Evolutionary conservation across 441 rosid species (phyloP).

Genomic region (Rhodomyrtus psidioides): DNA sequence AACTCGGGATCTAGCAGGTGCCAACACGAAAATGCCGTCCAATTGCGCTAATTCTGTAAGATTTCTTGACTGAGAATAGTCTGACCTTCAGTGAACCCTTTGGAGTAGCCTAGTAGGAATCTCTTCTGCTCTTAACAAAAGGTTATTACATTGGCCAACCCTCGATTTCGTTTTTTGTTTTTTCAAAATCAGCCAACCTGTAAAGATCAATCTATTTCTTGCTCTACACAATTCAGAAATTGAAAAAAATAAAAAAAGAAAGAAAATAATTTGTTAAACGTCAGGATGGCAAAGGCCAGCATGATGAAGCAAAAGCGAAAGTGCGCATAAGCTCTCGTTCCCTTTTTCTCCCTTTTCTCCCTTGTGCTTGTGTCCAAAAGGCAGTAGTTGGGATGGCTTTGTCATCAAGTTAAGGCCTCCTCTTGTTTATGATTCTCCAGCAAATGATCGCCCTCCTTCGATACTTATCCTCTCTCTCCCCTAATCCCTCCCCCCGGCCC

Average conservation of each 20-base stretch:
- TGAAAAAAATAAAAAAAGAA: background rate
- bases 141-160: background rate
- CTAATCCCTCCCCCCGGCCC: slow-evolving; percentile 4
- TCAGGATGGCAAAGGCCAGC: background rate
- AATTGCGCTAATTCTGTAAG: background rate
- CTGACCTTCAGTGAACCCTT: background rate
- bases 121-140: background rate
- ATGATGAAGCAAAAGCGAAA: background rate
- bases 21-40: background rate
- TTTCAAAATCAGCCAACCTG: background rate
- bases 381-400: slow-evolving; percentile 28
- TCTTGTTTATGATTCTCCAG: background rate
- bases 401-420: slow-evolving; percentile 15
- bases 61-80: background rate
- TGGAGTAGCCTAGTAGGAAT: background rate
- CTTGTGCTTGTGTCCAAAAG: slow-evolving; percentile 7
- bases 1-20: background rate
- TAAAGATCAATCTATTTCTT: background rate
- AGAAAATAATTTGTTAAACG: background rate
- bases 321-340: background rate
- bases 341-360: background rate
- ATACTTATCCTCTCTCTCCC: slow-evolving; percentile 2
- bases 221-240: background rate
- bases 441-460: slow-evolving; percentile 13
- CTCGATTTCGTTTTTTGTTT: no score